Evolutionary conservation across 2,329 filamentous ascomycete species (phyloP).

Genomic region (Ciborinia camelliae): DNA sequence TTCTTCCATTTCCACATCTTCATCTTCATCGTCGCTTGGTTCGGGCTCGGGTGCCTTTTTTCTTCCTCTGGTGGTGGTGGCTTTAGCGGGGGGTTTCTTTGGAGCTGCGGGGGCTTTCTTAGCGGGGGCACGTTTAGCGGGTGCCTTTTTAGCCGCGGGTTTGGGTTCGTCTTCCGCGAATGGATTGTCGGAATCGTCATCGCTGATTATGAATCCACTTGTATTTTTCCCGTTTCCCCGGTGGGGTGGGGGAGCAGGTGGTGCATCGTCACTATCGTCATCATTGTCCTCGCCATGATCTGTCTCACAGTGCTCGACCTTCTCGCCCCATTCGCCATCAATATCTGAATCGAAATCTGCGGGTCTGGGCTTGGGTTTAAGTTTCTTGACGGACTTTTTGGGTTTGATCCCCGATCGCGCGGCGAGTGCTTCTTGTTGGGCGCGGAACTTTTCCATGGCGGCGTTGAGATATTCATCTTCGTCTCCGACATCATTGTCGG

Average conservation of each 20-base stretch:
- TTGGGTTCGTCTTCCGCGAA: not conserved
- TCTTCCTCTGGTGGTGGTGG: slow-evolving; percentile 42
- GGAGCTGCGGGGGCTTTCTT: slow-evolving; percentile 36
- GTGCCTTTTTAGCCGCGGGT: slow-evolving; percentile 31
- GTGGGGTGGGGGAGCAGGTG: slow-evolving; percentile 32
- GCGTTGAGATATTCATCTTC: slow-evolving; percentile 67
- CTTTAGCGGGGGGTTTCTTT: slow-evolving; percentile 41
- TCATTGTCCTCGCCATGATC: slow-evolving; percentile 36
- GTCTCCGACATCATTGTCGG: slow-evolving; percentile 61
- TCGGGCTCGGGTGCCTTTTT: slow-evolving; percentile 40
- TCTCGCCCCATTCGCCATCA: slow-evolving; percentile 80
- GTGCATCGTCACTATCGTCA: slow-evolving; percentile 45
- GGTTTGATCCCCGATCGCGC: slow-evolving; percentile 56
- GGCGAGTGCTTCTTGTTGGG: slow-evolving; percentile 67
- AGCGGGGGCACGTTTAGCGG: slow-evolving; percentile 38
- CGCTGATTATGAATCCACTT: slow-evolving; percentile 23
- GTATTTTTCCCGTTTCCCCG: not conserved
- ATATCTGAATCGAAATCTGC: slow-evolving; percentile 84
- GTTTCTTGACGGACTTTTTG: slow-evolving; percentile 42
- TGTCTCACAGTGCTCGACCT: slow-evolving; percentile 37
- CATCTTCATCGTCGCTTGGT: slow-evolving; percentile 44
- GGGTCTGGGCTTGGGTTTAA: slow-evolving; percentile 70
- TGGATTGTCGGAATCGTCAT: slow-evolving; percentile 55
- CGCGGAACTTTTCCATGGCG: slow-evolving; percentile 71
- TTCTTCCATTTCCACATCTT: slow-evolving; percentile 53